A percentile compares a stretch with the other conserved stretches of the same genome.
Conservation (phyloP, 257 asterid species). For the Eucommia ulmoides region DNA sequence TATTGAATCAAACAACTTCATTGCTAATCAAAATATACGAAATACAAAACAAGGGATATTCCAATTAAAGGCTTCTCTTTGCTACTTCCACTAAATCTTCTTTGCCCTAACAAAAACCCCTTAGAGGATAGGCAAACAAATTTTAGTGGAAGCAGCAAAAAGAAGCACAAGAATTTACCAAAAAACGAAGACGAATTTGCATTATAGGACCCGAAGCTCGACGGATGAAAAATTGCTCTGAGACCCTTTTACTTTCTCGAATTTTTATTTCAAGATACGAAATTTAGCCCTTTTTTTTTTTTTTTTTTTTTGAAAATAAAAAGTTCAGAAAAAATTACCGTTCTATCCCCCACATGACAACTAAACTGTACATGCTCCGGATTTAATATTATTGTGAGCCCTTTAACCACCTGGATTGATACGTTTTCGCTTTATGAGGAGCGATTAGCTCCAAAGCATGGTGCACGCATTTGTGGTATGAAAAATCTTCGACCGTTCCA, state of each 20-base stretch:
- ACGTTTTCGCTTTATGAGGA: conserved; percentile 33
- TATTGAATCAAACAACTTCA: too few species aligned
- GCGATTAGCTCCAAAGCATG: conserved; percentile 40
- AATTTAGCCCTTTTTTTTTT: background rate
- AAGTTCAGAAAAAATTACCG: background rate
- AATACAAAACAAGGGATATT: conserved; percentile 36
- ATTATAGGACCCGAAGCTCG: background rate
- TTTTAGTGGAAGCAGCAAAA: conserved; percentile 95
- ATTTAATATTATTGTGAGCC: conserved; percentile 2
- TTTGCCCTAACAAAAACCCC: conserved; percentile 35
- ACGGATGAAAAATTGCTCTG: background rate
- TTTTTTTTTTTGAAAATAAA: background rate
- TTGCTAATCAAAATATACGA: too few species aligned
- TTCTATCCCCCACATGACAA: background rate
- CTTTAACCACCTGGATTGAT: conserved; percentile 24
- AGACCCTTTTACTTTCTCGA: background rate
- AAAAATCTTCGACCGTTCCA: conserved; percentile 80
- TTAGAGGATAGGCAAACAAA: conserved; percentile 55
- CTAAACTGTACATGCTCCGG: background rate
- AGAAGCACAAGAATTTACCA: conserved; percentile 75
- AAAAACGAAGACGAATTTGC: background rate
- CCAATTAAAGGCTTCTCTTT: conserved; percentile 97
- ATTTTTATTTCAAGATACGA: background rate
- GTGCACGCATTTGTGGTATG: conserved; percentile 65
- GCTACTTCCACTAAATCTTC: conserved; percentile 96